Percentiles rank a stretch among this genome's conserved stretches.
Conservation (phyloP, 1,139 yeast genomes). For the Taphrina populina region DNA sequence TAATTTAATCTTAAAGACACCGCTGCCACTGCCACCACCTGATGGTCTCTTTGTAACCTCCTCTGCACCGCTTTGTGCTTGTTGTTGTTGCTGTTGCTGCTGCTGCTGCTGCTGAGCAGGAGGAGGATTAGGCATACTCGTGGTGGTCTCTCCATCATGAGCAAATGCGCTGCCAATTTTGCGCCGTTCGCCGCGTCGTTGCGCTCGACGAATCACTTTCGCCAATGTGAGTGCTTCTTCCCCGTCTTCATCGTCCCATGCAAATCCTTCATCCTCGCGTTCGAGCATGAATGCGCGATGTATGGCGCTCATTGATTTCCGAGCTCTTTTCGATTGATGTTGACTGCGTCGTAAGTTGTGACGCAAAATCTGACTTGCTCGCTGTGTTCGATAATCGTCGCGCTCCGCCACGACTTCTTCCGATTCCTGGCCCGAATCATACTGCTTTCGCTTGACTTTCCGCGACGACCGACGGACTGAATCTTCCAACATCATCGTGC, state of each 20-base stretch:
- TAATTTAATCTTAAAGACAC: slow-evolving; percentile 15
- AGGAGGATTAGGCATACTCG: too few relatives aligned
- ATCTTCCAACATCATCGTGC: slow-evolving; percentile 8
- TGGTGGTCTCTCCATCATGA: too few relatives aligned
- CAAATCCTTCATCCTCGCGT: slow-evolving; percentile 8
- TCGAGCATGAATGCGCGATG: slow-evolving; percentile 10
- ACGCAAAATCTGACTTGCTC: slow-evolving; percentile 16
- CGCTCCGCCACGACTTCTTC: background rate
- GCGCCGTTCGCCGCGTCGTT: slow-evolving; percentile 2
- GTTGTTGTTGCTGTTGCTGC: background rate
- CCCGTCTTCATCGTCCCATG: slow-evolving; percentile 9
- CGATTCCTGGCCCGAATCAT: slow-evolving; percentile 20
- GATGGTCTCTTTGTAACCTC: background rate
- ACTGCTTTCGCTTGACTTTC: slow-evolving; percentile 26
- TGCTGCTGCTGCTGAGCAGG: background rate
- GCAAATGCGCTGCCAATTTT: too few relatives aligned
- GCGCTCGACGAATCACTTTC: slow-evolving; percentile 12
- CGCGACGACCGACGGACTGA: slow-evolving; percentile 28
- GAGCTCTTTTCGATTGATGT: background rate
- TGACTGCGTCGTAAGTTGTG: slow-evolving; percentile 15
- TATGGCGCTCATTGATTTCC: slow-evolving; percentile 5
- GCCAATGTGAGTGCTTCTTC: slow-evolving; percentile 20
- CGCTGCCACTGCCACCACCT: too few relatives aligned
- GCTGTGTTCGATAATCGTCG: slow-evolving; percentile 7
- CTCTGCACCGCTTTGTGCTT: background rate